phyloP scores from a whole-genome alignment of 2,329 filamentous ascomycete genomes.

The Claviceps citrina region DNA sequence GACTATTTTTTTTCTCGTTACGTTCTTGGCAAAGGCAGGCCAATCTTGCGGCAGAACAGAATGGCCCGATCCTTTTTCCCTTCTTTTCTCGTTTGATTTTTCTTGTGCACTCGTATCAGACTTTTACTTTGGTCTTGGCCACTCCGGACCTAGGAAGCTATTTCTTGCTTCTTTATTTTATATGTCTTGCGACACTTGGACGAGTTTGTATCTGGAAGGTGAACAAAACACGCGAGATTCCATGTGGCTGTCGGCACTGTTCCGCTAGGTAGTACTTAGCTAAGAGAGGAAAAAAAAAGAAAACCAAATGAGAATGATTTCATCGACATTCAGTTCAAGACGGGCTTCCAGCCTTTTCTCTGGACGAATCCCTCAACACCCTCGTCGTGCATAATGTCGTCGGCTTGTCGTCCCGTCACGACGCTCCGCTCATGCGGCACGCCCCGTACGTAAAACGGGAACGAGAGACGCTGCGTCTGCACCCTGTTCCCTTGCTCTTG shows the following conservation, averaged over 20 bases:
- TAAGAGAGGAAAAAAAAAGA: neutral
- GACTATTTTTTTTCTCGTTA: neutral
- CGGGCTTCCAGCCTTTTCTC: conserved; percentile 43
- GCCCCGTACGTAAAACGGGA: conserved; percentile 47
- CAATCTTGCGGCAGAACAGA: neutral
- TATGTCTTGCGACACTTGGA: neutral
- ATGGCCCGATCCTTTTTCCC: neutral
- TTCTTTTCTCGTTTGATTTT: too few species aligned
- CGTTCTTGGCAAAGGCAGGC: neutral
- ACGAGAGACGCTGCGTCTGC: conserved; percentile 21
- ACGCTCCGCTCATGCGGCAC: conserved; percentile 48
- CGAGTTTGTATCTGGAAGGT: neutral
- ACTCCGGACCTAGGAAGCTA: neutral
- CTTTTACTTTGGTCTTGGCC: neutral
- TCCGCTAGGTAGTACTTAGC: neutral
- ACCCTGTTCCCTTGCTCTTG: too few species aligned
- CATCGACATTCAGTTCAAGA: conserved; percentile 19
- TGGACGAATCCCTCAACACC: conserved; percentile 39
- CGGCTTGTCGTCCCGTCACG: conserved; percentile 44
- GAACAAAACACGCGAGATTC: neutral
- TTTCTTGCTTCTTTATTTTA: neutral
- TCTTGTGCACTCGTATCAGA: neutral
- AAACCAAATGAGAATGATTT: neutral
- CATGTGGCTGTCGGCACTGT: neutral
- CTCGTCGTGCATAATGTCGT: conserved; percentile 46